These are phyloP conservation scores for Globisporangium yorkense DNA, from an alignment of 352 stramenopile species.

Conservation along the genomic window DNA sequence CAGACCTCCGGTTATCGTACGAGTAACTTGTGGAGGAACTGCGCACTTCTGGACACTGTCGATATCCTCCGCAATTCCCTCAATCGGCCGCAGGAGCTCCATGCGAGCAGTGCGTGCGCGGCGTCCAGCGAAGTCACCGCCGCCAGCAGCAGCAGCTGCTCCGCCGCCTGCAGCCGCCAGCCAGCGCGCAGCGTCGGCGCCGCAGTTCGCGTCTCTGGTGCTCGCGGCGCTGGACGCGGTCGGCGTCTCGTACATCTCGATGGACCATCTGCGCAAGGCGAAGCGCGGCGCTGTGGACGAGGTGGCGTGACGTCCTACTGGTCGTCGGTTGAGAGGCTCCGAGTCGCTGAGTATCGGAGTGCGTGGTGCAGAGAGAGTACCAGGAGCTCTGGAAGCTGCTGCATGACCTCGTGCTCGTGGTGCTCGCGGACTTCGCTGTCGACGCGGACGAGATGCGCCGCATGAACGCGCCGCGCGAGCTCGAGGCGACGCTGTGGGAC, in stretches of 20 bases:
- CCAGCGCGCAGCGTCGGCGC: constrained; percentile 7
- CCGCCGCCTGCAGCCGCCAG: neutral
- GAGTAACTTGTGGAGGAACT: no score
- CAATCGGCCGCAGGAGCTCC: no score
- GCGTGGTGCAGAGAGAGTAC: constrained; percentile 30
- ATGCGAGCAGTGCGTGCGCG: no score
- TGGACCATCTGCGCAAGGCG: constrained; percentile 52
- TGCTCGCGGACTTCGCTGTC: constrained; percentile 54
- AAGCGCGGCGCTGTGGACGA: constrained; percentile 43
- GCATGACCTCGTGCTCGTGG: constrained; percentile 58
- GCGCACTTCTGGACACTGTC: no score
- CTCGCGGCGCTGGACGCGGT: constrained; percentile 31
- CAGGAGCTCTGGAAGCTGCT: constrained; percentile 47
- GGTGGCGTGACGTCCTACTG: constrained; percentile 6
- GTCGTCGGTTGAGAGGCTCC: no score
- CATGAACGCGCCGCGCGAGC: constrained; percentile 12
- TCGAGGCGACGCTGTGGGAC: constrained; percentile 22
- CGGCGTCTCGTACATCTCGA: constrained; percentile 42
- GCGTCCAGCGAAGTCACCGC: neutral
- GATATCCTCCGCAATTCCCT: no score
- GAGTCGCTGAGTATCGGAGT: neutral
- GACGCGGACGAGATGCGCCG: constrained; percentile 31
- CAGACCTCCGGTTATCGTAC: no score
- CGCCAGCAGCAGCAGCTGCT: neutral
- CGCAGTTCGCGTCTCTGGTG: constrained; percentile 40